Evolutionary conservation across 305 asterid genomes (phyloP).

Genomic region (Fraxinus ornus): DNA sequence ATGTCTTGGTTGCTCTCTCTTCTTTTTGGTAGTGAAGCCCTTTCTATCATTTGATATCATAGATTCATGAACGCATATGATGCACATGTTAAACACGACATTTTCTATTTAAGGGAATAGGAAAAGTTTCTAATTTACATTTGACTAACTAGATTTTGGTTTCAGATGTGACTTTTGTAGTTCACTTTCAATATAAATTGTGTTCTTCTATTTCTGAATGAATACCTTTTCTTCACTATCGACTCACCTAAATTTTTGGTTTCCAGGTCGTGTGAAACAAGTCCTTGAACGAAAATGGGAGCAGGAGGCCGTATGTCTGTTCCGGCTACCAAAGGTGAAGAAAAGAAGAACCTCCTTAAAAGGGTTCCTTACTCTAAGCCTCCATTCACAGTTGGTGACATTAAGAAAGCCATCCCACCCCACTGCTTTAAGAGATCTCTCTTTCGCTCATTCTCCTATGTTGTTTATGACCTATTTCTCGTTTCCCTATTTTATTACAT

Average conservation of each 20-base stretch:
- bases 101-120: not conserved
- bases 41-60: not conserved
- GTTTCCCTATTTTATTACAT: conserved; percentile 38
- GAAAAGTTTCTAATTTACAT: not conserved
- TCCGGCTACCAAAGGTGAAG: conserved; percentile 21
- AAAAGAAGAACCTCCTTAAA: conserved; percentile 29
- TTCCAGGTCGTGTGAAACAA: conserved; percentile 16
- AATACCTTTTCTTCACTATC: not conserved
- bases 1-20: not conserved
- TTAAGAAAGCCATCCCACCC: conserved; percentile 65
- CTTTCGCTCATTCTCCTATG: conserved; percentile 46
- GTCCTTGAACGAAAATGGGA: conserved; percentile 43
- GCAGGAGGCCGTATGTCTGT: conserved; percentile 61
- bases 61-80: not conserved
- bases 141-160: not conserved
- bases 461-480: conserved; percentile 42
- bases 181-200: not conserved
- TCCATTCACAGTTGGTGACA: conserved; percentile 51
- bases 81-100: not conserved
- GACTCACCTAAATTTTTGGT: not conserved
- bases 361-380: conserved; percentile 56
- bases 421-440: conserved; percentile 59
- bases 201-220: not conserved
- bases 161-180: not conserved
- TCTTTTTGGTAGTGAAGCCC: not conserved